These are phyloP conservation scores for Ammopiptanthus mongolicus DNA, from an alignment of 306 rosid genomes.

Conservation along the genomic window DNA sequence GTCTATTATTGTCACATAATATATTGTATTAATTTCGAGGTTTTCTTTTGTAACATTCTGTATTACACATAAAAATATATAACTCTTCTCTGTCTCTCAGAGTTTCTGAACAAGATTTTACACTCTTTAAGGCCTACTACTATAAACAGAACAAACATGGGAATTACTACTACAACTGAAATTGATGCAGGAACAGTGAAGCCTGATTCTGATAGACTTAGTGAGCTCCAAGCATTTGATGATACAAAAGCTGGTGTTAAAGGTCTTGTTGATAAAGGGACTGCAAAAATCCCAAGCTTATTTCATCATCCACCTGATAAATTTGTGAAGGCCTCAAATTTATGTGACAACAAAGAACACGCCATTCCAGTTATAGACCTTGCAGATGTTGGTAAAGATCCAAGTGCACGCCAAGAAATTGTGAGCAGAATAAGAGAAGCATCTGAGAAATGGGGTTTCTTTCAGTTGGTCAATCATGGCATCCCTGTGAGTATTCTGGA, in stretches of 20 bases:
- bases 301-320: constrained; percentile 22
- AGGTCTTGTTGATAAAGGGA: constrained; percentile 23
- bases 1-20: not conserved
- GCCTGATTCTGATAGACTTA: not conserved
- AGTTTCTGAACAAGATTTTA: not conserved
- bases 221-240: constrained; percentile 26
- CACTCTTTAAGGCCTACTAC: not conserved
- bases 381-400: not conserved
- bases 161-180: not conserved
- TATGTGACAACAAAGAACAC: not conserved
- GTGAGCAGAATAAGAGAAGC: constrained; percentile 19
- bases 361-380: constrained; percentile 24
- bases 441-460: constrained; percentile 30
- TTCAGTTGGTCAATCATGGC: constrained; percentile 29
- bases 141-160: not conserved
- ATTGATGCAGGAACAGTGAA: not conserved
- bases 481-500: constrained; percentile 15
- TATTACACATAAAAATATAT: too few relatives aligned
- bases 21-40: not conserved
- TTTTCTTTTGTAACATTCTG: not conserved
- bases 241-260: constrained; percentile 29
- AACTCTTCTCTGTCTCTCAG: not conserved
- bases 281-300: constrained; percentile 17
- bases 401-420: not conserved
- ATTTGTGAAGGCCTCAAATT: not conserved